Percentiles rank a stretch among this genome's conserved stretches.
Evolutionary conservation across 495 filamentous ascomycete genomes (phyloP).

Genomic region (Chlorociboria aeruginascens): DNA sequence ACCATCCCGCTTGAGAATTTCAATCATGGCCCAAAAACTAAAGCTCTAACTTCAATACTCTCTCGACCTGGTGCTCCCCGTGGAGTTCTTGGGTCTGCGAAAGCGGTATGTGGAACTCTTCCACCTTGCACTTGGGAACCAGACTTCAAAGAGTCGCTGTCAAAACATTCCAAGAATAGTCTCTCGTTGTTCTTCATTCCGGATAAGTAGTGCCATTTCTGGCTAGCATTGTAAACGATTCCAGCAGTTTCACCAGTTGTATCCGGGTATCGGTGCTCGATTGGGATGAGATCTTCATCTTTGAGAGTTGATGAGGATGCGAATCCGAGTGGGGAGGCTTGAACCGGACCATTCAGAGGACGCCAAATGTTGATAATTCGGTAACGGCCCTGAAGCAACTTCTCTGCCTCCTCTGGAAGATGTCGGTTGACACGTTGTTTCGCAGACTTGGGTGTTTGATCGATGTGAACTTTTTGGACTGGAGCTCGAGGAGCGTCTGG

Average conservation of each 20-base stretch:
- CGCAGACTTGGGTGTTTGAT: conserved; percentile 61
- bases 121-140: conserved; percentile 42
- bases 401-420: conserved; percentile 41
- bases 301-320: conserved; percentile 48
- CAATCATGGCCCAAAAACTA: conserved; percentile 55
- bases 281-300: conserved; percentile 52
- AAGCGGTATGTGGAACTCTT: conserved; percentile 71
- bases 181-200: conserved; percentile 67
- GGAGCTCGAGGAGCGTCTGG: conserved; percentile 44
- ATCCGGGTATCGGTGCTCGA: conserved; percentile 66
- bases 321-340: conserved; percentile 57
- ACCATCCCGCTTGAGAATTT: background rate
- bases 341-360: conserved; percentile 61
- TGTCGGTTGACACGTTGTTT: conserved; percentile 54
- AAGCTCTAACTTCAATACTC: conserved; percentile 78
- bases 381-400: conserved; percentile 48
- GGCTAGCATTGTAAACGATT: conserved; percentile 43
- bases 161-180: conserved; percentile 73
- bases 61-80: conserved; percentile 49
- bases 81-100: conserved; percentile 57
- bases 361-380: conserved; percentile 87
- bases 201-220: conserved; percentile 70
- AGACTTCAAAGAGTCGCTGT: conserved; percentile 41
- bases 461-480: conserved; percentile 67
- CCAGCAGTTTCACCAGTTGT: conserved; percentile 68